Conservation (phyloP, 306 rosid genomes). For the Fragaria iinumae region DNA sequence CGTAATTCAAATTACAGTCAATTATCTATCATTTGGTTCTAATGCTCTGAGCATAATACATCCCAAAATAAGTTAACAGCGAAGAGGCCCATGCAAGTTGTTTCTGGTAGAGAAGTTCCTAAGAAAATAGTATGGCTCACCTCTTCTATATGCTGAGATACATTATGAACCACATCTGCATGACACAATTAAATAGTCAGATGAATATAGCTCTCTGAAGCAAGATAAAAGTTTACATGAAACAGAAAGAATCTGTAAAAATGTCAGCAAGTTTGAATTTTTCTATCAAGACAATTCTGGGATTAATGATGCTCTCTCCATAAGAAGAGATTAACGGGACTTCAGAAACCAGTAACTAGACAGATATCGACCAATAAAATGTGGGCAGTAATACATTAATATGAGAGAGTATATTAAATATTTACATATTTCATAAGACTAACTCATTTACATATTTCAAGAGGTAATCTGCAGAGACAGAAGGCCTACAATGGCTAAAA, state of each 20-base stretch:
- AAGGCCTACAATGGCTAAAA: not conserved
- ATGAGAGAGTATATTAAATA: not conserved
- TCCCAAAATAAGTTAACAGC: not conserved
- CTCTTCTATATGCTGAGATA: conserved; percentile 52
- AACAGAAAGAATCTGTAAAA: not conserved
- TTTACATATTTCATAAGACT: too few species aligned
- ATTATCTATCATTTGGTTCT: conserved; percentile 2
- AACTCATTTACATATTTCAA: not conserved
- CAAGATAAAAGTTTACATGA: not conserved
- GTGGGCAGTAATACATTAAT: not conserved
- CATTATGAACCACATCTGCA: conserved; percentile 56
- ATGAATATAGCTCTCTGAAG: conserved; percentile 3
- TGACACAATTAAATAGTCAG: conserved; percentile 17
- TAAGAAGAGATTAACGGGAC: not conserved
- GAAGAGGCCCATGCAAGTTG: conserved; percentile 12
- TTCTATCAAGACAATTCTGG: not conserved
- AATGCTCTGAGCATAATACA: conserved; percentile 14
- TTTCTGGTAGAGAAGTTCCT: not conserved
- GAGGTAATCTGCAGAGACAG: not conserved
- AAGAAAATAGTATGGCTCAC: conserved; percentile 29
- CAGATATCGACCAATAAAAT: not conserved
- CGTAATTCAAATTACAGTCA: conserved; percentile 18
- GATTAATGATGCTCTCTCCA: not conserved
- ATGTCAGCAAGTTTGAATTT: not conserved
- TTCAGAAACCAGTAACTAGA: not conserved